A percentile compares a stretch with the other conserved stretches of the same genome.
Evolutionary conservation across 345 rosid genomes (phyloP).

Genomic region (Zanthoxylum bungeanum): DNA sequence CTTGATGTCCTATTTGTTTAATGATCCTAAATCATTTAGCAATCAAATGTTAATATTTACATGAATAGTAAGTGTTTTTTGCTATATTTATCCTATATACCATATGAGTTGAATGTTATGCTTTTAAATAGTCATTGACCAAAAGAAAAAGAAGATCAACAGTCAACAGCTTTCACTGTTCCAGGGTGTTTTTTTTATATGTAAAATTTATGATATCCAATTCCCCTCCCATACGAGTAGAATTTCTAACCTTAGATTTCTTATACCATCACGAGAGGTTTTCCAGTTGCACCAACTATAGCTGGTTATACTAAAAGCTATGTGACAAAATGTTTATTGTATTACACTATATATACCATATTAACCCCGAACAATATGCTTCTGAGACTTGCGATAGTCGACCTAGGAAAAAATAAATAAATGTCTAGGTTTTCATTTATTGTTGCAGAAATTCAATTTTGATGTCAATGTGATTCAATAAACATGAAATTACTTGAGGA

Average conservation of each 20-base stretch:
- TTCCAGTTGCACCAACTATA: too few relatives aligned
- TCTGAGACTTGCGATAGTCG: background rate
- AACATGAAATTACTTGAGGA: background rate
- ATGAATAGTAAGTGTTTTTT: background rate
- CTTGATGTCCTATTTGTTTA: background rate
- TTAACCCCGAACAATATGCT: background rate
- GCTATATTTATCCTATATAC: background rate
- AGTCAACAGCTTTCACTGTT: background rate
- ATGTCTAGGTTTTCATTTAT: background rate
- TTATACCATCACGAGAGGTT: too few relatives aligned
- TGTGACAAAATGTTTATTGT: too few relatives aligned
- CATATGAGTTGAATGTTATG: background rate
- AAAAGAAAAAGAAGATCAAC: background rate
- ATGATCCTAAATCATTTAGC: background rate
- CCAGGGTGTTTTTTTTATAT: background rate
- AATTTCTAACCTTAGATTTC: too few relatives aligned
- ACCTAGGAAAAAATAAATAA: background rate
- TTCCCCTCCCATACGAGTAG: too few relatives aligned
- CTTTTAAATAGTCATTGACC: background rate
- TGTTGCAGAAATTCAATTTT: background rate
- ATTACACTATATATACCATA: background rate
- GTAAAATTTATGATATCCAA: too few relatives aligned
- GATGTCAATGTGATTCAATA: background rate
- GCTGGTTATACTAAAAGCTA: too few relatives aligned
- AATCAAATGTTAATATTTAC: background rate